Conservation (phyloP, 176 grass and related monocot genomes). For the Pontederia crassipes region DNA sequence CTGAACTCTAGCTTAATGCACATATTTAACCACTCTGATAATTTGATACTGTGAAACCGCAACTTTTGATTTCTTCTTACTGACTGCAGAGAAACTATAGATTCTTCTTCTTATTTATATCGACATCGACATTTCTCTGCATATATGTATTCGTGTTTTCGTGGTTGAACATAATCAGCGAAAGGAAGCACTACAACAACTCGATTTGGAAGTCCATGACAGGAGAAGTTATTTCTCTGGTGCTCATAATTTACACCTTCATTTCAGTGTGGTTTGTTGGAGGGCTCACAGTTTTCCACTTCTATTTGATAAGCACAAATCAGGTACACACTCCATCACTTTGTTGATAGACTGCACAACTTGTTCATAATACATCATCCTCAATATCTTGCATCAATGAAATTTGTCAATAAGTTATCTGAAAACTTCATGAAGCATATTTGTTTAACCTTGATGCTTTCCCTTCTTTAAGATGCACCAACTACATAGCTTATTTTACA, state of each 20-base stretch:
- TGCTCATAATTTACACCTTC: conserved; percentile 60
- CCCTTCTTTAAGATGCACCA: no score
- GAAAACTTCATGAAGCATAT: no score
- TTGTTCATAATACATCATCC: no score
- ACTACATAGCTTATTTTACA: no score
- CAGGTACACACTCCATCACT: conserved; percentile 25
- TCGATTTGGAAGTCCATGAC: conserved; percentile 32
- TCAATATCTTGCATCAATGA: no score
- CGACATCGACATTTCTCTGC: conserved; percentile 50
- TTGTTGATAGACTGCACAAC: no score
- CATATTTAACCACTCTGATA: no score
- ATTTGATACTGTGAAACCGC: no score
- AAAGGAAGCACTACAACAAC: conserved; percentile 22
- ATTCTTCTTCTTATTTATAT: conserved; percentile 56
- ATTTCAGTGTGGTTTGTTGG: conserved; percentile 59
- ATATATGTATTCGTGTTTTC: conserved; percentile 43
- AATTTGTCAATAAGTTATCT: no score
- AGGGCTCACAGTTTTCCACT: conserved; percentile 54
- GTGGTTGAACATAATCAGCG: conserved; percentile 31
- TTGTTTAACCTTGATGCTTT: no score
- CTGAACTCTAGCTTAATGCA: no score
- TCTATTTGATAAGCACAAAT: conserved; percentile 65
- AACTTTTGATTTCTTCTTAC: not conserved
- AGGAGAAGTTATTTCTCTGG: conserved; percentile 37
- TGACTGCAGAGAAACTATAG: conserved; percentile 58